Conservation (phyloP, 2,329 filamentous ascomycete species). For the Cercospora sp. region DNA sequence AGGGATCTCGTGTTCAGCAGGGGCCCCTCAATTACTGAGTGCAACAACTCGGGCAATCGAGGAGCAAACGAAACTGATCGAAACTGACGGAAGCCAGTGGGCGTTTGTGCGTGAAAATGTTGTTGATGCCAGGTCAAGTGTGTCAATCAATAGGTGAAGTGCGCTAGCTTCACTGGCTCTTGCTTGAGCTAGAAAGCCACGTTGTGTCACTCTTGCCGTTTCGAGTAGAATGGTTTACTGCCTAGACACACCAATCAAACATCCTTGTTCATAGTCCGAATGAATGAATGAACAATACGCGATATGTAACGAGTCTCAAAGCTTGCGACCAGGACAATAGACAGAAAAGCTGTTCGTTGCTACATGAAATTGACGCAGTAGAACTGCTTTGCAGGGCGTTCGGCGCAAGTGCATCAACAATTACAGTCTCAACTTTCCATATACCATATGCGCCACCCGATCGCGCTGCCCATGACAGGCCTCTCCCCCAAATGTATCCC, state of each 20-base stretch:
- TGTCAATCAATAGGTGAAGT: background rate
- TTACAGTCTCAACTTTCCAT: no score
- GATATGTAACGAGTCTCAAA: no score
- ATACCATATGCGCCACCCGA: no score
- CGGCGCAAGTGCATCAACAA: no score
- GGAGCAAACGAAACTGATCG: background rate
- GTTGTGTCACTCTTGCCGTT: background rate
- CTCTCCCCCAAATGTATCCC: no score
- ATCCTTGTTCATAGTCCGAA: background rate
- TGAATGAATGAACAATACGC: background rate
- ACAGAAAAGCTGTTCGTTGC: no score
- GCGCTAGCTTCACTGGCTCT: background rate
- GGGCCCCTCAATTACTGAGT: background rate
- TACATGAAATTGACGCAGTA: no score
- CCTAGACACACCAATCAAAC: background rate
- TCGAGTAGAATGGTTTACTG: background rate
- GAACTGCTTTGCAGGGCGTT: no score
- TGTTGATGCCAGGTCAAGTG: background rate
- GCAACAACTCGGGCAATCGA: background rate
- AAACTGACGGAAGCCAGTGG: background rate
- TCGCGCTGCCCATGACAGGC: no score
- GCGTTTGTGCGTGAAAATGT: background rate
- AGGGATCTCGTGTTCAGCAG: constrained; percentile 5
- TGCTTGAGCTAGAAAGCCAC: background rate
- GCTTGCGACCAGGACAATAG: no score